phyloP scores from a whole-genome alignment of 257 asterid genomes.

The Linderniella brevidens region DNA sequence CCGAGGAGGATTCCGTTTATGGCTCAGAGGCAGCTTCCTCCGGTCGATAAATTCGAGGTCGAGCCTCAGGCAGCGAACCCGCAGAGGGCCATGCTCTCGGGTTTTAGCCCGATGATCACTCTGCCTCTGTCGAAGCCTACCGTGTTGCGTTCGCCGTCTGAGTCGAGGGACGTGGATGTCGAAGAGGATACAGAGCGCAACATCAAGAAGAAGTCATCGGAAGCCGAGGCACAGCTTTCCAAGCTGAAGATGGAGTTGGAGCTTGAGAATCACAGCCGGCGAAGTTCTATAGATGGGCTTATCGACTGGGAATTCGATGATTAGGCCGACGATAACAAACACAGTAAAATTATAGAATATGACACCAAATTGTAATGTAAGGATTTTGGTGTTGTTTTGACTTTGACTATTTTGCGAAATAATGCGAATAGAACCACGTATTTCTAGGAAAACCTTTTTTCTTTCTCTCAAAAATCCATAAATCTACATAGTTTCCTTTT shows the following conservation, averaged over 20 bases:
- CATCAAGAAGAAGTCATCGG: slow-evolving; percentile 9
- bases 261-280: slow-evolving; percentile 45
- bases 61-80: too few relatives aligned
- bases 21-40: slow-evolving; percentile 2
- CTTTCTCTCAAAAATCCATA: too few relatives aligned
- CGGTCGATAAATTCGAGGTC: slow-evolving; percentile 5
- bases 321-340: slow-evolving; percentile 22
- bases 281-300: slow-evolving; percentile 37
- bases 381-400: too few relatives aligned
- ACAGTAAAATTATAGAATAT: background rate
- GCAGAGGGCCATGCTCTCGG: too few relatives aligned
- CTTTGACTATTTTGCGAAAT: too few relatives aligned
- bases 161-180: too few relatives aligned
- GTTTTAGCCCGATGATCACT: slow-evolving; percentile 1
- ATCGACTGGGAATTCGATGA: slow-evolving; percentile 75
- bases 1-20: background rate
- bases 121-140: slow-evolving; percentile 10
- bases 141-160: too few relatives aligned
- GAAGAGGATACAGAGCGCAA: too few relatives aligned
- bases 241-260: slow-evolving; percentile 53
- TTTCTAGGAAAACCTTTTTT: too few relatives aligned
- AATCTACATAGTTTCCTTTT: too few relatives aligned
- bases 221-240: slow-evolving; percentile 43
- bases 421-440: too few relatives aligned
- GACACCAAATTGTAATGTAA: too few relatives aligned